Conservation (phyloP, 371 early-diverging fungal genomes). For the Zopfochytrium polystomum region DNA sequence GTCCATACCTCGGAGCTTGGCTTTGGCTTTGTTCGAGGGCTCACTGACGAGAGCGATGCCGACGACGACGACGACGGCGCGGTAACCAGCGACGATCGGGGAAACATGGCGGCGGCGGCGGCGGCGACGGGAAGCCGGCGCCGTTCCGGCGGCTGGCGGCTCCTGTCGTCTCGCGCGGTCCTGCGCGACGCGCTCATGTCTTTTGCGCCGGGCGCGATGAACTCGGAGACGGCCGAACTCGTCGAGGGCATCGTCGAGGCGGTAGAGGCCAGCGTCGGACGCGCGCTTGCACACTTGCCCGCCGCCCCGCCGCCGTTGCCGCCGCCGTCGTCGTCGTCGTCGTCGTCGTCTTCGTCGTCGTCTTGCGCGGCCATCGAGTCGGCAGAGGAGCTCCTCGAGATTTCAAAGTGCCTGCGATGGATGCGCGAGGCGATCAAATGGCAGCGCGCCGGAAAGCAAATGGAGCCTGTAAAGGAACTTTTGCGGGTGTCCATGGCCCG, state of each 20-base stretch:
- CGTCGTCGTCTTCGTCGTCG: too few relatives aligned
- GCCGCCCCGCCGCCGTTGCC: neutral
- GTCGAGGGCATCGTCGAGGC: conserved; percentile 20
- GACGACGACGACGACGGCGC: too few relatives aligned
- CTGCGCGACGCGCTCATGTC: conserved; percentile 27
- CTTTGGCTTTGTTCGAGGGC: too few relatives aligned
- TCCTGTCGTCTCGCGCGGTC: conserved; percentile 13
- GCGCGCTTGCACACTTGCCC: neutral
- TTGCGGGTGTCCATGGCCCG: conserved; percentile 33
- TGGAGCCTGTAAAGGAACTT: conserved; percentile 36
- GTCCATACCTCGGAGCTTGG: too few relatives aligned
- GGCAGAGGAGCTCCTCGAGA: conserved; percentile 25
- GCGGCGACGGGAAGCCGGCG: conserved; percentile 1
- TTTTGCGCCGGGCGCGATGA: conserved; percentile 31
- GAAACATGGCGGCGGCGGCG: too few relatives aligned
- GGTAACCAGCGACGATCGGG: too few relatives aligned
- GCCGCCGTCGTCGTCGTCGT: too few relatives aligned
- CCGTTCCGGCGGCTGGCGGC: conserved; percentile 3
- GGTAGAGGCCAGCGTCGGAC: conserved; percentile 1
- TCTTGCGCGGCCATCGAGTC: too few relatives aligned
- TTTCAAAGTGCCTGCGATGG: conserved; percentile 30
- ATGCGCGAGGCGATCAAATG: conserved; percentile 33
- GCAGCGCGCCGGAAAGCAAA: conserved; percentile 33
- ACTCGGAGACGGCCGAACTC: conserved; percentile 37
- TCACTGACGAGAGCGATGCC: too few relatives aligned